Evolutionary conservation across 2,329 filamentous ascomycete species (phyloP), one percentile per base, ranked within the genome.

Genomic region (Elsinoe arachidis): DNA sequence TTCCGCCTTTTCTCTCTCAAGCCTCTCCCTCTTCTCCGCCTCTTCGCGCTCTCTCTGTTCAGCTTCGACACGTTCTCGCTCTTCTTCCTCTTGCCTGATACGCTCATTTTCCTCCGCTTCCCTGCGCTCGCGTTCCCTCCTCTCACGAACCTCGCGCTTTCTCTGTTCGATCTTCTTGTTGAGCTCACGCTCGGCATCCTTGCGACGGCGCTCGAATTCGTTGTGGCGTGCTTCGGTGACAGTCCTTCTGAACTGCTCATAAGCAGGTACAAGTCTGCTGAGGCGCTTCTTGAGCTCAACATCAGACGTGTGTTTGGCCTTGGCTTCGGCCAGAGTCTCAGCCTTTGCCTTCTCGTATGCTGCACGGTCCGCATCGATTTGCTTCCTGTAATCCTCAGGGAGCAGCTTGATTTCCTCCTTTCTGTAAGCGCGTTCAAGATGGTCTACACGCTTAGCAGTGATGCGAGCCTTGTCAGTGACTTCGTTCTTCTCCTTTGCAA

Each of bases 401-500:
- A 97, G 78, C 74, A 96, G 92, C 82, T 96, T 96, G 68, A 86
- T 76, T 74, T 99, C 93, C 76, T 97, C 93, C 72, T 92, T 89
- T 67, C 93, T 86, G 81, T 95, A 95, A 37, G 93, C 93, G 77
- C 93, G 88, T 78, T 99, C 93, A 66, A 99, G 78, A 75, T 99
- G 92, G 70, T 99, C 93, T 67, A 96, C 88, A 63, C 93, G 87
- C 83, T 96, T 97, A 72, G 87, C 90, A 60, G 91, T 95, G 66
- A 95, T 84, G 66, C 90, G 86, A 55, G 97, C 83, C 70, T 88
- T 90, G 75, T 96, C 90, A 62, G 88, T 89, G 64, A 96, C 85
- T 69, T 93, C 90, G 68, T 92, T 95, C 86, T 97, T 99, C 79
- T 97, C 93, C 66, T 92, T 91, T 76, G 97, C 93, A 10, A 99